phyloP scores from a whole-genome alignment of 129 eudicot genomes.

The Chrysanthemum lavandulifolium region DNA sequence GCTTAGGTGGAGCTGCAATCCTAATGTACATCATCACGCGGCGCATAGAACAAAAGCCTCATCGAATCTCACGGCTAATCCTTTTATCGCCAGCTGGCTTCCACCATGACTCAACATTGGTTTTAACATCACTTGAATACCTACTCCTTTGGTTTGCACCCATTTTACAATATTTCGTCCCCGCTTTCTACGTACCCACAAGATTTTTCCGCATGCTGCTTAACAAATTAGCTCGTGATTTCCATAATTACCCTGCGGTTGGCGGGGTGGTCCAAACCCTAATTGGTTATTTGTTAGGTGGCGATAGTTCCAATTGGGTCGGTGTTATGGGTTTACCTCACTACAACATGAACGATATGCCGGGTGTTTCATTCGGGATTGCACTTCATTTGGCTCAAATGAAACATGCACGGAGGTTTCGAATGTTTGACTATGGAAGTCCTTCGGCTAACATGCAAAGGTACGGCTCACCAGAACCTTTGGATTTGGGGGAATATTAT shows the following conservation, averaged over 20 bases:
- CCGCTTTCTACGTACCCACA: slow-evolving; percentile 88
- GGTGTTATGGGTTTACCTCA: slow-evolving; percentile 88
- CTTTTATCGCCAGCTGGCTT: slow-evolving; percentile 94
- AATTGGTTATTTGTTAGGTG: slow-evolving; percentile 77
- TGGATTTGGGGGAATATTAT: slow-evolving; percentile 79
- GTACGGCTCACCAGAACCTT: slow-evolving; percentile 78
- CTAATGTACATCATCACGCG: slow-evolving; percentile 77
- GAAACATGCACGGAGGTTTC: slow-evolving; percentile 52
- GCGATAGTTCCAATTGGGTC: slow-evolving; percentile 96
- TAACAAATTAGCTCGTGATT: slow-evolving; percentile 92
- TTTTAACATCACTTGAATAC: slow-evolving; percentile 56
- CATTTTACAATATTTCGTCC: slow-evolving; percentile 50
- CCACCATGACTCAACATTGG: slow-evolving; percentile 66
- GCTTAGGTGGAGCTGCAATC: slow-evolving; percentile 94
- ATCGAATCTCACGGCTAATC: slow-evolving; percentile 78
- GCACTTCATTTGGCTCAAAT: slow-evolving; percentile 88
- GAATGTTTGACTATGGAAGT: slow-evolving; percentile 84
- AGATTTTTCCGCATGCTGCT: slow-evolving; percentile 90
- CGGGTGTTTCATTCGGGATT: slow-evolving; percentile 78
- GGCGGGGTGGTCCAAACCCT: slow-evolving; percentile 97
- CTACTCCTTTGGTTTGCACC: slow-evolving; percentile 61
- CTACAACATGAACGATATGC: slow-evolving; percentile 98
- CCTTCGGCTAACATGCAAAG: slow-evolving; percentile 57
- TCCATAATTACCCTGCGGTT: slow-evolving; percentile 90
- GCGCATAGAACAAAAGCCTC: slow-evolving; percentile 67